A percentile compares a stretch with the other conserved stretches of the same genome.
Conservation (phyloP, 495 filamentous ascomycete genomes). For the Entonaema liquescens region DNA sequence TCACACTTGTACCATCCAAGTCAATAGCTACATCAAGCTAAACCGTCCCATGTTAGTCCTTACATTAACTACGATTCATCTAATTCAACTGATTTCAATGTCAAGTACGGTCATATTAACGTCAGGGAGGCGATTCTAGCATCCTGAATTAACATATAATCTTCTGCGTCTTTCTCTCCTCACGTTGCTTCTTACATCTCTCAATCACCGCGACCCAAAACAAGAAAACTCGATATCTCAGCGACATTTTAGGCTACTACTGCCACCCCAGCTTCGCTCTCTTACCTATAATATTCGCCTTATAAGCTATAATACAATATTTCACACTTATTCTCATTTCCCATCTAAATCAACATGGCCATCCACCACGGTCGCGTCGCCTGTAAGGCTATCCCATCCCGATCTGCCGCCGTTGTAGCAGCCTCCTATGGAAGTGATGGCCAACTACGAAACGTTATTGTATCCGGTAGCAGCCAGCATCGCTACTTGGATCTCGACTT, state of each 20-base stretch:
- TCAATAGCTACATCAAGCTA: background rate
- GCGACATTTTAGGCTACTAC: background rate
- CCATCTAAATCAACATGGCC: background rate
- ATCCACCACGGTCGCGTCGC: background rate
- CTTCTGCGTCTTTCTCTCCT: background rate
- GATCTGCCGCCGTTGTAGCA: conserved; percentile 19
- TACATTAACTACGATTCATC: background rate
- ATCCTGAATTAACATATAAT: background rate
- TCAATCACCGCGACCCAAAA: background rate
- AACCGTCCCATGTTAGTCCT: background rate
- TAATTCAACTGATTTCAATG: background rate
- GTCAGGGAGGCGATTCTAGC: background rate
- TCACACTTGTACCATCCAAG: background rate
- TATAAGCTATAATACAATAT: background rate
- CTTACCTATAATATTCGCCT: too few relatives aligned
- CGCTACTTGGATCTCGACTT: background rate
- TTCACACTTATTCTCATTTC: background rate
- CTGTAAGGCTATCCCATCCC: conserved; percentile 13
- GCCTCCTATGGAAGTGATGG: conserved; percentile 1
- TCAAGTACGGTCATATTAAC: background rate
- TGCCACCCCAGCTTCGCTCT: background rate
- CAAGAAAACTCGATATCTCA: background rate
- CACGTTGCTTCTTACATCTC: background rate
- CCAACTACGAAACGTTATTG: conserved; percentile 16
- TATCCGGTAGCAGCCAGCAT: conserved; percentile 10